Conservation (phyloP, 2,329 filamentous ascomycete species). For the Cladosporium velox region DNA sequence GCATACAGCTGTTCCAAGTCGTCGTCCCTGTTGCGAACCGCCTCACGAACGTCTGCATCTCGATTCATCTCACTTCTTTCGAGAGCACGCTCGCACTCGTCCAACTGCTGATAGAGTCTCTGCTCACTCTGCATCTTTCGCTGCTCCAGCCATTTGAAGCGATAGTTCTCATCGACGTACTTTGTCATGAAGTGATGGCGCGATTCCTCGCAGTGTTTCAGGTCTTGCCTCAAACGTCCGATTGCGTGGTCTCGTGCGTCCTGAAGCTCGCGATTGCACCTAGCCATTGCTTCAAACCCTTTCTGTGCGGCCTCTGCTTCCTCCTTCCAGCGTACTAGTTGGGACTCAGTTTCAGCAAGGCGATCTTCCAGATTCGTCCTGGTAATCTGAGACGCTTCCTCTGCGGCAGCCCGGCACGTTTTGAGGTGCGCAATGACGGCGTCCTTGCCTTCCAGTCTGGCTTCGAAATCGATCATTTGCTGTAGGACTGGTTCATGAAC, state of each 20-base stretch:
- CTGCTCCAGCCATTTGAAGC: slow-evolving; percentile 20
- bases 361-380: not conserved
- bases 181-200: slow-evolving; percentile 20
- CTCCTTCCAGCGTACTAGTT: not conserved
- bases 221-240: slow-evolving; percentile 2
- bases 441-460: not conserved
- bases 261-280: slow-evolving; percentile 8
- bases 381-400: slow-evolving; percentile 6
- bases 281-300: not conserved
- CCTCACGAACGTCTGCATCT: slow-evolving; percentile 6
- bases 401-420: not conserved
- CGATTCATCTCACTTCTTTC: not conserved
- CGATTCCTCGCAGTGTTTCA: slow-evolving; percentile 15
- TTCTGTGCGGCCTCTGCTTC: not conserved
- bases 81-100: slow-evolving; percentile 9
- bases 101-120: not conserved
- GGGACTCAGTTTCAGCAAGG: not conserved
- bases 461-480: not conserved
- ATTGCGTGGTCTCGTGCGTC: not conserved
- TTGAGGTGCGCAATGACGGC: slow-evolving; percentile 7
- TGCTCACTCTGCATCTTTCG: slow-evolving; percentile 12
- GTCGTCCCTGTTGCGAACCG: slow-evolving; percentile 6
- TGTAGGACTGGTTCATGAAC: not conserved
- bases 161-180: slow-evolving; percentile 18
- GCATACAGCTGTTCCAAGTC: slow-evolving; percentile 12